These are phyloP conservation scores for Apophysomyces elegans DNA, from an alignment of 371 early-diverging fungal species.

Conservation along the genomic window DNA sequence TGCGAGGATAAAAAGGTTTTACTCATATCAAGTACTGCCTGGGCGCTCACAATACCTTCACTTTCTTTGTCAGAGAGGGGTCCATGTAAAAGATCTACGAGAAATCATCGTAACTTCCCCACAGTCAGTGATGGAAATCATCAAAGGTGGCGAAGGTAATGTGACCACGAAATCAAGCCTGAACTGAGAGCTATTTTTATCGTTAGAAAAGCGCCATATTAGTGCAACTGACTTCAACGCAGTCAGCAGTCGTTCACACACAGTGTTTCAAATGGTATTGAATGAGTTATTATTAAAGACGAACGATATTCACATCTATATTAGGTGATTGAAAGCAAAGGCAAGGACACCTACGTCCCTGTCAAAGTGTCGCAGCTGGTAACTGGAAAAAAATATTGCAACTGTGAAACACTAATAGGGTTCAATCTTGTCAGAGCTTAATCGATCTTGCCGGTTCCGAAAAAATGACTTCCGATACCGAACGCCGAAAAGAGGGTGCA, in stretches of 20 bases:
- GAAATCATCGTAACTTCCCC: conserved; percentile 91
- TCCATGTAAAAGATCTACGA: conserved; percentile 85
- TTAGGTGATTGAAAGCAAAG: conserved; percentile 30
- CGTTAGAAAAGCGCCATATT: conserved; percentile 72
- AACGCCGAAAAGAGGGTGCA: conserved; percentile 86
- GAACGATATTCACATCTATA: neutral
- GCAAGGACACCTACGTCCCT: neutral
- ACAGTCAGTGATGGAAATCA: conserved; percentile 77
- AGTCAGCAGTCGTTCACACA: conserved; percentile 88
- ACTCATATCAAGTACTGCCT: neutral
- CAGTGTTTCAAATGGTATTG: conserved; percentile 86
- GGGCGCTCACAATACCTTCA: neutral
- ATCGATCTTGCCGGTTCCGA: conserved; percentile 83
- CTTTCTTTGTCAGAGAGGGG: conserved; percentile 65
- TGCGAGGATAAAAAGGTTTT: conserved; percentile 74
- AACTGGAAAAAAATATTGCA: neutral
- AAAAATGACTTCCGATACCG: conserved; percentile 71
- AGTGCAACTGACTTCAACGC: conserved; percentile 90
- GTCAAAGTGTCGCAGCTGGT: conserved; percentile 65
- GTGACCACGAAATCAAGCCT: neutral
- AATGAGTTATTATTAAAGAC: neutral
- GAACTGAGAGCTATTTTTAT: conserved; percentile 6
- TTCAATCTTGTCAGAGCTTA: conserved; percentile 19
- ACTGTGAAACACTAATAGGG: conserved; percentile 7
- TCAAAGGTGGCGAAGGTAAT: conserved; percentile 79